Evolutionary conservation across 2,329 filamentous ascomycete species (phyloP), one percentile per base, ranked within the genome.

Genomic region (Exophiala phaeomuriformis): DNA sequence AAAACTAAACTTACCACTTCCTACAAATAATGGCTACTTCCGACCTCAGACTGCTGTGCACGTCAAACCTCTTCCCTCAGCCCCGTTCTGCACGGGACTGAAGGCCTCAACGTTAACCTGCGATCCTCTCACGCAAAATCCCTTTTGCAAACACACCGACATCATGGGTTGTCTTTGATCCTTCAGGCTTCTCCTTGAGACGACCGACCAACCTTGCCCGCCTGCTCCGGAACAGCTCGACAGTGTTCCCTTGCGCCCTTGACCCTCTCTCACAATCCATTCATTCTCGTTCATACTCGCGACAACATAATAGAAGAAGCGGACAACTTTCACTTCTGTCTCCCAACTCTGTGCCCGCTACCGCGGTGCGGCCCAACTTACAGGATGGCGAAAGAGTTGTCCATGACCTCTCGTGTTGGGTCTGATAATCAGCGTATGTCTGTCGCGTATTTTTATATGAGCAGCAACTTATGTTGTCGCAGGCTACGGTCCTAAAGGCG

Each of bases 401-500:
- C 60, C 3, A 75, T 75, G 71, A 72, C 74, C 62, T 69, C 74
- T 61, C 72, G 74, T 31, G 70, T 68, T 53, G 74, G 74, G 49
- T 68, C 71, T 57, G 72, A 69, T 64, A 76, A 76, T 64, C 74
- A 76, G 68, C 72, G 74, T 76, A 64, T 70, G 73, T 73, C 46
- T 47, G 27, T 35, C 52, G 36, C 7, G 28, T 44, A 32, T 30
- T 44, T 31, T 50, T 19, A 29, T 4, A 28, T 28, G 31, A 9
- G 9, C 43, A 27, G n/a, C 48, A 19, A 46, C 55, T 61, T 12
- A 61, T 33, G 27, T 4, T 42, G 12, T 36, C 32, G 32, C 63
- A 97, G 93, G 90, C 67, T 98, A 97, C 74, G 90, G 88, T 67
- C 75, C 86, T 56, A 86, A 89, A 70, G 91, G 91, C 74, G 91